These are phyloP conservation scores for Dendrobium officinale DNA, from an alignment of 106 monocot genomes.

Conservation along the genomic window DNA sequence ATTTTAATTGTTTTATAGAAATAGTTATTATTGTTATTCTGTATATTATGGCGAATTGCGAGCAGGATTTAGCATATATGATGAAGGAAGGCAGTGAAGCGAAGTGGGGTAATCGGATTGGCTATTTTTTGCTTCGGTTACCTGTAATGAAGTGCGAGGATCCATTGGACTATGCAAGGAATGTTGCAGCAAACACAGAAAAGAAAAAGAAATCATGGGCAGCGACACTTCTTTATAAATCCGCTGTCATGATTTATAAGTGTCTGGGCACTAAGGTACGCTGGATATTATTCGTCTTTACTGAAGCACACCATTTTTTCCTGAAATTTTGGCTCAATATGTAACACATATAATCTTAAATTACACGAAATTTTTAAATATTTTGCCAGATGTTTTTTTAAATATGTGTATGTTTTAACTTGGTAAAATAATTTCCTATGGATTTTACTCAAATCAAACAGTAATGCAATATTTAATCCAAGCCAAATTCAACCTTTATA, in stretches of 20 bases:
- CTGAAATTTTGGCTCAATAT: no score
- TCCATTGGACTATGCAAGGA: conserved; percentile 61
- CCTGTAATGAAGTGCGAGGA: conserved; percentile 25
- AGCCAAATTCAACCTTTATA: no score
- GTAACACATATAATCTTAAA: no score
- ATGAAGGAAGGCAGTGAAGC: conserved; percentile 25
- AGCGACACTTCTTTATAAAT: conserved; percentile 34
- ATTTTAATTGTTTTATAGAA: neutral
- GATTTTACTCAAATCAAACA: no score
- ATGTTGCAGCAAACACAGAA: conserved; percentile 26
- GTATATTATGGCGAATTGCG: neutral
- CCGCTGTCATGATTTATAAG: conserved; percentile 28
- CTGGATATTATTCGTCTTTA: neutral
- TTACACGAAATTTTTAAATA: no score
- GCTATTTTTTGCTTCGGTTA: conserved; percentile 26
- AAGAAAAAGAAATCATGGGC: conserved; percentile 69
- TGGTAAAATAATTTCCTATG: no score
- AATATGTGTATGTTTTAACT: no score
- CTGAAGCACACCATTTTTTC: no score
- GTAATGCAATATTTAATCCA: no score
- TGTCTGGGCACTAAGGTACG: conserved; percentile 64
- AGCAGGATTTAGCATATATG: conserved; percentile 55
- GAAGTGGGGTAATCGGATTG: conserved; percentile 61
- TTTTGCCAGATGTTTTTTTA: no score
- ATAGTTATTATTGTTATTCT: neutral